Percentiles rank a stretch among this genome's conserved stretches.
Evolutionary conservation across 2,329 filamentous ascomycete species (phyloP).

Genomic region (Fusarium cyanostomum): DNA sequence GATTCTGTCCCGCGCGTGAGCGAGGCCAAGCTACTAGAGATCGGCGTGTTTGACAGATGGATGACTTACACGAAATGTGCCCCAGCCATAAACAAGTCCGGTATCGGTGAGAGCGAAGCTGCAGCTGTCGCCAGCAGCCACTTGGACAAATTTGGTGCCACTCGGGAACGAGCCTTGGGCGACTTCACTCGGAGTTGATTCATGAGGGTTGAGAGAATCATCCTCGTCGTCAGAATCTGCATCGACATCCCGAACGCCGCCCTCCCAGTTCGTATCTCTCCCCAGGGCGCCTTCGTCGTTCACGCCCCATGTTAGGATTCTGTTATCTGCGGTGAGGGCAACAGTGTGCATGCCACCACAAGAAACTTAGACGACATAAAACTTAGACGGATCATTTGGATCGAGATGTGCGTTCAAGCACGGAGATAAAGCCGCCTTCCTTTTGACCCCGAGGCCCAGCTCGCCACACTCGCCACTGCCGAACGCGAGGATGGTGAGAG

Average conservation of each 20-base stretch:
- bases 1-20: too few species aligned
- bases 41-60: too few species aligned
- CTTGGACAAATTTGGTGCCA: constrained; percentile 60
- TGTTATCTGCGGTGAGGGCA: constrained; percentile 77
- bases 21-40: too few species aligned
- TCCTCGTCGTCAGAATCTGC: constrained; percentile 54
- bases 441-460: too few species aligned
- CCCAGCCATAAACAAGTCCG: constrained; percentile 79
- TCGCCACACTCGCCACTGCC: too few species aligned
- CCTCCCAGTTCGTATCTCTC: constrained; percentile 70
- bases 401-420: too few species aligned
- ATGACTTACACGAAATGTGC: constrained; percentile 72
- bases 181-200: too few species aligned
- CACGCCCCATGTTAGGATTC: too few species aligned
- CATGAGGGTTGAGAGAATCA: constrained; percentile 69
- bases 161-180: constrained; percentile 65
- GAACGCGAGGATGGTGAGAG: too few species aligned
- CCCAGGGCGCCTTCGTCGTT: too few species aligned
- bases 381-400: constrained; percentile 10
- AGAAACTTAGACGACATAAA: constrained; percentile 68
- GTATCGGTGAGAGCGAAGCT: constrained; percentile 77
- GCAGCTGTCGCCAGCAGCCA: constrained; percentile 73
- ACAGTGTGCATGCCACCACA: constrained; percentile 81
- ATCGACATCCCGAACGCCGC: constrained; percentile 61
- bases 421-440: too few species aligned